Base-by-base conservation (phyloP, 129 eudicot genomes). In the Chrysanthemum lavandulifolium region DNA sequence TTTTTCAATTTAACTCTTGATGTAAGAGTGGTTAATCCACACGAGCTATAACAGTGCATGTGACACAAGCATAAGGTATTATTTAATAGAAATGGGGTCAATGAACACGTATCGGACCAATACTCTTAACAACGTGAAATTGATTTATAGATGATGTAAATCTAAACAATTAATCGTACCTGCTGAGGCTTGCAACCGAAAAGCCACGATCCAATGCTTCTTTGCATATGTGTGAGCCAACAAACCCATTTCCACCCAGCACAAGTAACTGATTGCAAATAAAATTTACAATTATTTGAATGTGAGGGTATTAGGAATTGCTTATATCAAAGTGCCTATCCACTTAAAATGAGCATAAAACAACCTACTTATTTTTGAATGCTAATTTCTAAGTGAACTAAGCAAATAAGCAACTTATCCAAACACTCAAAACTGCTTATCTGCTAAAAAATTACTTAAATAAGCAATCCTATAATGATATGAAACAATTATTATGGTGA, bases 221-320 rank as follows among this genome's bases (percentile, higher is more conserved):
- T 78, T 86, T 80, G 81, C 97, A 94, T 61, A 94, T 53, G 82
- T 94, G 93, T 18, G 99, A 94, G 51, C 99, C 99, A 73, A 94
- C 96, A 83, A 88, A 94, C 40, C 99, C 99, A 73, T 88, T 94
- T 68, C 99, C 97, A 60, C 99, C 99, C 51, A 90, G 83, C 69
- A 94, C 96, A 65, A 94, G 99, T 73, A 94, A 68, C 99, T 94
- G 80, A 59, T 70, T 63, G 23, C 73, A 65, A 52, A 64, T 82
- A 52, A 66, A 10, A 19, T 51, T 47, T 63, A 7, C 65, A 65
- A 73, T 6, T 7, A 40, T 40, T 10, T 54, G 1, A 57, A 40
- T 40, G 9, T 6, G 10, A 40, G 47, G 47, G 10, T 40, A 8
- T 7, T 40, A 7, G 47, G 47, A 8, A 40, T 40, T 40, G 47